Base-by-base conservation (phyloP, 1,284 basidiomycete genomes). In the Ceratobasidium sp. region DNA sequence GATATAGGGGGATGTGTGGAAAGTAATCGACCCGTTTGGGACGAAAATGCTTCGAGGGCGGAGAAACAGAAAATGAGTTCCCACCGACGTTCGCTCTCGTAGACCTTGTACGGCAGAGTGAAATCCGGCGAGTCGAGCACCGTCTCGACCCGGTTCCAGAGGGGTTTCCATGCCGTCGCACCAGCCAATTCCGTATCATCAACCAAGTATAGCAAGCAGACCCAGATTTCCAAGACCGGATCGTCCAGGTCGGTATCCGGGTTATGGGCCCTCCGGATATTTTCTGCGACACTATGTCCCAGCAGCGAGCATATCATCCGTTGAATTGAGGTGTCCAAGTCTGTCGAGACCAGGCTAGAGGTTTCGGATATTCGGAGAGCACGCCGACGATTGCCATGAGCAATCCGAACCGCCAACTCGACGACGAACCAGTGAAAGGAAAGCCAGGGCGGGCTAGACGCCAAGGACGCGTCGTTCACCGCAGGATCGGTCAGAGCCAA, bases 181-280 rank as follows among this genome's bases (percentile, higher is more conserved):
- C 68, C 68, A 22, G 41, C 43, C 4, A 61, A 29, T 27, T 61
- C 56, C 7, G 68, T 72, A 19, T 72, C 68, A 24, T 72, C 68
- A 24, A 72, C 43, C 31, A 72, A 27, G 34, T 72, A 61, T 3
- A 72, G n/a, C 46, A 72, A 51, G n/a, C 68, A 72, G 9, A 72
- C 43, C 95, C 96, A 73, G 88, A 84, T 0, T 84, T 79, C 0
- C 90, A 90, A 82, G 97, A 93, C 78, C 96, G 95, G 0, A 92
- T 86, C 84, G 51, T 83, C 81, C 24, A 87, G 80, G 48, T 81
- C 79, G 1, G 81, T 81, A 5, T 83, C 81, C 59, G 83, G 79
- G 43, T 82, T 77, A 64, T 81, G 79, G 61, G 88, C 80, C 6
- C 81, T 76, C 6, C 82, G 78, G 74, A 91, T 84, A 0, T 86